Conservation (phyloP, 768 basidiomycete species). For the Epithele typhae region DNA sequence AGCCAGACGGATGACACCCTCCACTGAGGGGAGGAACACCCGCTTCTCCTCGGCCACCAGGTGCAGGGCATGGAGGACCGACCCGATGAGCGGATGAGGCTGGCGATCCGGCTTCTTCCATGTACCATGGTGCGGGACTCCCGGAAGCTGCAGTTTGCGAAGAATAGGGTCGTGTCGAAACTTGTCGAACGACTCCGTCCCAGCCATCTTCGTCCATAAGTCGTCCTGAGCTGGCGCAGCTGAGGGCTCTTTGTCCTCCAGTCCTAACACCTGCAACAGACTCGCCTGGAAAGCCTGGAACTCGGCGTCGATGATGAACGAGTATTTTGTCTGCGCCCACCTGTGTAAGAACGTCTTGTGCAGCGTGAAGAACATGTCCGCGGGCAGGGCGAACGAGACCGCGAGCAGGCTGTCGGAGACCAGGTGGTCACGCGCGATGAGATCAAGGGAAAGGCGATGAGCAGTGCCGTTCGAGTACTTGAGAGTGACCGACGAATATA, state of each 20-base stretch:
- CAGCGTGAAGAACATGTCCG: conserved; percentile 49
- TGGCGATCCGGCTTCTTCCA: conserved; percentile 1
- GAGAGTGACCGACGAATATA: conserved; percentile 49
- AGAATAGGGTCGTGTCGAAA: conserved; percentile 62
- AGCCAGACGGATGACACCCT: conserved; percentile 51
- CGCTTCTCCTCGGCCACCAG: conserved; percentile 70
- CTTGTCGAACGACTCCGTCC: conserved; percentile 38
- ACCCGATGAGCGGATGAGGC: conserved; percentile 47
- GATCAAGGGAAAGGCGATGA: conserved; percentile 47
- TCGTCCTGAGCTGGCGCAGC: conserved; percentile 8
- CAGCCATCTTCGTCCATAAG: conserved; percentile 48
- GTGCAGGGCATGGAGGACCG: conserved; percentile 72
- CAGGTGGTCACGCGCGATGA: conserved; percentile 51
- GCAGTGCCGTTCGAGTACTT: conserved; percentile 47
- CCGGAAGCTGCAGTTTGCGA: conserved; percentile 37
- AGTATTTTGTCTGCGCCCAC: conserved; percentile 49
- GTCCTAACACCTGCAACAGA: conserved; percentile 44
- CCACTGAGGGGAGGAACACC: conserved; percentile 50
- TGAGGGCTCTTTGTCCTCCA: conserved; percentile 11
- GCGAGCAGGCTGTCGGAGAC: conserved; percentile 57
- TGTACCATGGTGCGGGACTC: neutral
- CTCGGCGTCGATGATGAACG: conserved; percentile 42
- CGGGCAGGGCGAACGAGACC: conserved; percentile 57
- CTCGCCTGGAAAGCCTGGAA: conserved; percentile 54
- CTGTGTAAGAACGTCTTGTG: conserved; percentile 51